phyloP scores from a whole-genome alignment of 345 rosid species.

The Brassica incana region DNA sequence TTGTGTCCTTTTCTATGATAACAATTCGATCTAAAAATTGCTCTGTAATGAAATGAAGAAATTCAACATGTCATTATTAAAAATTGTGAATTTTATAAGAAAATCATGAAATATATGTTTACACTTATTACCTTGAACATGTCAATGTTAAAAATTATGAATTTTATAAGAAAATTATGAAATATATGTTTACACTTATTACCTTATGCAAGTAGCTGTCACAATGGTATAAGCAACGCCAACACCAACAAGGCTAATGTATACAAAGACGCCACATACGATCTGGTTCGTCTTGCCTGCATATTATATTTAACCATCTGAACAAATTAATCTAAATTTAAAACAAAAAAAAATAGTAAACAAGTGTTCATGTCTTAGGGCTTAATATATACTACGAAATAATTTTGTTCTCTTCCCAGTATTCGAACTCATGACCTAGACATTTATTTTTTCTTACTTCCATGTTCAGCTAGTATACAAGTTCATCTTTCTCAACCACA shows the following conservation, averaged over 20 bases:
- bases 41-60: conserved; percentile 29
- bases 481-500: not conserved
- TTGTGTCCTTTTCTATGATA: conserved; percentile 51
- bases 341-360: not conserved
- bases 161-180: not conserved
- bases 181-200: conserved; percentile 12
- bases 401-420: not conserved
- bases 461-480: not conserved
- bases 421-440: not conserved
- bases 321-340: not conserved
- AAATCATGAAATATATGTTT: not conserved
- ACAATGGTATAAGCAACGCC: conserved; percentile 67
- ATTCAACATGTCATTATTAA: not conserved
- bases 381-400: not conserved
- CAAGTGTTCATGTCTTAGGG: not conserved
- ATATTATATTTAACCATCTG: not conserved
- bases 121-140: conserved; percentile 41
- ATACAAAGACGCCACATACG: conserved; percentile 60
- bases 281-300: conserved; percentile 30
- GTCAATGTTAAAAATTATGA: not conserved
- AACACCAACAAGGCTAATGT: conserved; percentile 48
- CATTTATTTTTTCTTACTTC: not conserved
- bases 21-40: conserved; percentile 57
- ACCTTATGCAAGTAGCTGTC: conserved; percentile 66
- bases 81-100: not conserved